Evolutionary conservation across 2,329 filamentous ascomycete genomes (phyloP), one percentile per base, ranked within the genome.

Genomic region (Pleomassaria siparia): DNA sequence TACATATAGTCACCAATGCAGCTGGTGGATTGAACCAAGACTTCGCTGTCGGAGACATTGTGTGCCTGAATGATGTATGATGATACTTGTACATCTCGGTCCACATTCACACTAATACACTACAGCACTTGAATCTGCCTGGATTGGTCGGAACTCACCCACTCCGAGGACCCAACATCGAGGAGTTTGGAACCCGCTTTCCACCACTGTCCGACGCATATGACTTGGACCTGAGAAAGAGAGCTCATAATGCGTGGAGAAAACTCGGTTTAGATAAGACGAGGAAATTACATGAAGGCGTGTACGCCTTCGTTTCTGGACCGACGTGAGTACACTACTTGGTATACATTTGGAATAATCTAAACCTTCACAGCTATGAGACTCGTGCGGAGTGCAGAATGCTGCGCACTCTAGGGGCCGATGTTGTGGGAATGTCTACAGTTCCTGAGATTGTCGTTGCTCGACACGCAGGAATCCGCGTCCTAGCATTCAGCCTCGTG

Each of bases 351-450:
- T 20, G 4, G 10, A 30, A 30, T 16, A 15, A 29, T 9, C 54
- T 66, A 50, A 55, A 24, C n/a, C 20, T 37, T 20, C 9, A 41
- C 44, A 81, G 78, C 40, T 86, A 85, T 61, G 84, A 86, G 62
- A 86, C 83, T 2, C 74, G 84, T 50, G 82, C 83, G 1, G 83
- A 86, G 63, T 85, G 82, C 60, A 77, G 83, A 15, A 79, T 86
- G 77, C 72, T 87, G 49, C 75, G 75, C 30, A 73, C 73, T 40
- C 67, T 86, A 6, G 83, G 84, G 6, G 83, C 82, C n/a, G 84
- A 87, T 60, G 72, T 86, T n/a, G 84, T 87, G 2, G 84, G 84
- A 12, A 87, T 87, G 84, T 85, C 81, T 25, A 87, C 84, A 0
- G 83, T 87, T 22, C 84, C 84, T 7, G 84, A 87, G 61, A 84